These are phyloP conservation scores for Phytophthora rubi DNA, from an alignment of 352 stramenopile species.

Conservation along the genomic window DNA sequence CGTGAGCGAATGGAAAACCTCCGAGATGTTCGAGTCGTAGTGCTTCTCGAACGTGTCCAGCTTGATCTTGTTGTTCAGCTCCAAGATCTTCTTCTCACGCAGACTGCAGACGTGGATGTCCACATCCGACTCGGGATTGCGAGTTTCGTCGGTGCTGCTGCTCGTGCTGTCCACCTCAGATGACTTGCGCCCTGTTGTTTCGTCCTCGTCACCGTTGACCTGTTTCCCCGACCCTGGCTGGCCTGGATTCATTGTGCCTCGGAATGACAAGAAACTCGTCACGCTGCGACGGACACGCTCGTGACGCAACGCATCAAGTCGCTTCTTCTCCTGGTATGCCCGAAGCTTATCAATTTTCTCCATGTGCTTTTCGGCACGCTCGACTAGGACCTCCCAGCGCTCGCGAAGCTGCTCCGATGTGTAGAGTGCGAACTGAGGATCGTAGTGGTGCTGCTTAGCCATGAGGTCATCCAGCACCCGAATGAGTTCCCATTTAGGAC, in stretches of 20 bases:
- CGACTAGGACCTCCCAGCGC: constrained; percentile 63
- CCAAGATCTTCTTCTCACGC: constrained; percentile 65
- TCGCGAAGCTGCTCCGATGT: constrained; percentile 59
- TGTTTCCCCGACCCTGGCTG: constrained; percentile 21
- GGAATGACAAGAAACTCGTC: constrained; percentile 38
- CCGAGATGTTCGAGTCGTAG: constrained; percentile 66
- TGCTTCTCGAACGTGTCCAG: constrained; percentile 63
- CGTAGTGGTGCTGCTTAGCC: constrained; percentile 48
- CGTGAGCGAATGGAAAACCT: constrained; percentile 60
- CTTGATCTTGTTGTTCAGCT: constrained; percentile 58
- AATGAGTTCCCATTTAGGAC: constrained; percentile 74
- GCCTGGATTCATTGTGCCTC: constrained; percentile 13
- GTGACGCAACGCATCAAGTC: constrained; percentile 38
- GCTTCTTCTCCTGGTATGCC: constrained; percentile 61
- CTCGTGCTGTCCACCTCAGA: constrained; percentile 30
- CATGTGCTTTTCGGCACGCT: constrained; percentile 57
- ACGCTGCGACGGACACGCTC: constrained; percentile 49
- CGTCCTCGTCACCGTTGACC: constrained; percentile 10
- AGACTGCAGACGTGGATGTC: constrained; percentile 48
- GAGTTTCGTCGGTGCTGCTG: constrained; percentile 25
- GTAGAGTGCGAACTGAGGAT: constrained; percentile 64
- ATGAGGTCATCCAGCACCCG: constrained; percentile 59
- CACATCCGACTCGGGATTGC: constrained; percentile 15
- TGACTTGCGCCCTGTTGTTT: constrained; percentile 16
- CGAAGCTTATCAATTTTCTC: constrained; percentile 65